Evolutionary conservation across 2,329 filamentous ascomycete species (phyloP).

Genomic region (Fusarium sororula): DNA sequence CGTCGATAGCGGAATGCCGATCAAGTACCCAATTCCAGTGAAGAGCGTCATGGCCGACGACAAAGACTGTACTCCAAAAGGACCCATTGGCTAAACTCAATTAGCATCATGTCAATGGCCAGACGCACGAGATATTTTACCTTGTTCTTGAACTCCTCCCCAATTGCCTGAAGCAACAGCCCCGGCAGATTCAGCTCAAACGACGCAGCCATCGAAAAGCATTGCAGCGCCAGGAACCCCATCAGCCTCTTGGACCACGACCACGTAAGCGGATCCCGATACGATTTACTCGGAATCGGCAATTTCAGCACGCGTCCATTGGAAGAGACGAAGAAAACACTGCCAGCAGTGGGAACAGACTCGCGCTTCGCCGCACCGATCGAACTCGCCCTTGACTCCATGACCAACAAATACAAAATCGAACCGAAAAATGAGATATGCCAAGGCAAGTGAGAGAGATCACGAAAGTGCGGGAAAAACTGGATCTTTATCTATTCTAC

Average conservation of each 20-base stretch:
- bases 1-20: slow-evolving; percentile 23
- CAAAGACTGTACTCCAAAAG: background rate
- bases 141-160: slow-evolving; percentile 2
- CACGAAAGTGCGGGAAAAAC: background rate
- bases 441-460: background rate
- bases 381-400: background rate
- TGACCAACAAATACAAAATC: background rate
- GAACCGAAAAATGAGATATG: too few species aligned
- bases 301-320: slow-evolving; percentile 24
- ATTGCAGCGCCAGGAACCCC: slow-evolving; percentile 12
- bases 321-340: slow-evolving; percentile 36
- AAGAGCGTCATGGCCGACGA: slow-evolving; percentile 27
- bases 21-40: slow-evolving; percentile 6
- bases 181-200: slow-evolving; percentile 24
- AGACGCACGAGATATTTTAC: background rate
- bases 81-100: background rate
- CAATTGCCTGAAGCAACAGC: background rate
- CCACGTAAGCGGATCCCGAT: slow-evolving; percentile 34
- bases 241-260: slow-evolving; percentile 4
- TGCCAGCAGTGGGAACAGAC: slow-evolving; percentile 35
- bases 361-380: background rate
- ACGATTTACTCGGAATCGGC: slow-evolving; percentile 29
- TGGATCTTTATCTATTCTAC: slow-evolving; percentile 1
- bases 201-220: slow-evolving; percentile 5
- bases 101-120: accelerated